Base-by-base conservation (phyloP, 2,329 filamentous ascomycete genomes). In the Diplocarpon mali region DNA sequence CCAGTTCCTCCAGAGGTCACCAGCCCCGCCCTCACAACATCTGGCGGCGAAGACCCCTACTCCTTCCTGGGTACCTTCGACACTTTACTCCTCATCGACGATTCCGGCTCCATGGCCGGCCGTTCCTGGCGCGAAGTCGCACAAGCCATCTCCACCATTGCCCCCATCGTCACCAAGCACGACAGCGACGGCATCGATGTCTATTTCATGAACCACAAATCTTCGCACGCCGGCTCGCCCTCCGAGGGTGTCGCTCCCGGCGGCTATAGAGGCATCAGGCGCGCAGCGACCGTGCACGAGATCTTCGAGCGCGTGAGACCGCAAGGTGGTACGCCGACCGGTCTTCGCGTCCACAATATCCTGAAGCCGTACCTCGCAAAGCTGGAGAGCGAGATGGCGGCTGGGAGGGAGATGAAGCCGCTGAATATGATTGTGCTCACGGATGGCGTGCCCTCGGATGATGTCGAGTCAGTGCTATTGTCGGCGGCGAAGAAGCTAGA, bases 391-490 rank as follows among this genome's bases (percentile, higher is more conserved):
- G 63, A 64, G 38, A 39, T 55, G 14, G 40, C 49, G 17, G 57
- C 61, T 0, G 54, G 58, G 3, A 64, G 62, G 3, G 63, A 65
- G 12, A 70, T 83, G 16, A 89, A 87, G 60, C 87, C 88, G 1
- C 68, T 95, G 38, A 95, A 95, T 60, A 73, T 96, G 62, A 95
- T 96, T 56, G 81, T 93, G 50, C 84, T 96, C 58, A 96, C 92
- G 0, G 90, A 96, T 61, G 92, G 92, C 5, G 77, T 71, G 34
- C 80, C 92, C 1, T 79, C 72, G 1, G 88, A 95, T 60, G 85
- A 94, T 52, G 78, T 83, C 0, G 83, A 89, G 62, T 70, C 69
- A 7, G 70, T 80, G 20, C 78, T 96, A 38, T 68, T 85, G 34
- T 62, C 65, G 3, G 70, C 76, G 1, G 90, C 88, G 0, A 72